Percentiles rank a stretch among this genome's conserved stretches.
These are phyloP conservation scores for Leccinum incarnatum DNA, from an alignment of 768 basidiomycete genomes.

Conservation along the genomic window DNA sequence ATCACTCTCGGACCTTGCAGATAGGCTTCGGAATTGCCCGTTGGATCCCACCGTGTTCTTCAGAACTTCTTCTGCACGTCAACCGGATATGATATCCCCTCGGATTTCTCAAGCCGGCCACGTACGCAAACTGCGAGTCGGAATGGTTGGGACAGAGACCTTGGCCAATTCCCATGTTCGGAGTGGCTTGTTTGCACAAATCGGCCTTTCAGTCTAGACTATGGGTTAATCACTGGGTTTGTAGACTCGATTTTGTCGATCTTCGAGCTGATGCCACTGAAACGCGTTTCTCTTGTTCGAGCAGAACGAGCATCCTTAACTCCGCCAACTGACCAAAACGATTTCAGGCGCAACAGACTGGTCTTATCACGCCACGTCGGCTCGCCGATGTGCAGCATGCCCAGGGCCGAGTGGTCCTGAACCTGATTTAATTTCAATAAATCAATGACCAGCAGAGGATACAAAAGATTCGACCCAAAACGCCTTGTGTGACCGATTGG, in stretches of 20 bases:
- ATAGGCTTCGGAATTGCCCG: not conserved
- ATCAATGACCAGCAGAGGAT: not conserved
- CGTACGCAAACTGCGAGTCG: not conserved
- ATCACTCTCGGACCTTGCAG: not conserved
- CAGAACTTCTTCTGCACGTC: not conserved
- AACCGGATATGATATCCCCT: slow-evolving; percentile 14
- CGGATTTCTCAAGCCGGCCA: slow-evolving; percentile 20
- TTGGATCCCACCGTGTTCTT: not conserved
- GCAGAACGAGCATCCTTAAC: not conserved
- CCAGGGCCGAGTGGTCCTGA: not conserved
- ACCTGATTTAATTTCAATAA: not conserved
- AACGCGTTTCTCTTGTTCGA: slow-evolving; percentile 1
- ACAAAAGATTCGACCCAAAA: not conserved
- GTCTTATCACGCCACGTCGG: not conserved
- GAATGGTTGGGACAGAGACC: not conserved
- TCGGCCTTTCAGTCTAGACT: not conserved
- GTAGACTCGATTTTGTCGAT: not conserved
- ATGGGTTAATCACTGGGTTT: not conserved
- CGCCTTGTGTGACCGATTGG: not conserved
- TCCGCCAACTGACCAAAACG: not conserved
- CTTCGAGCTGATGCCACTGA: slow-evolving; percentile 1
- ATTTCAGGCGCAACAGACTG: not conserved
- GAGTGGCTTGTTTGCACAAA: not conserved
- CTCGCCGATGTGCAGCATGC: not conserved
- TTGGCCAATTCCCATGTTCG: slow-evolving; percentile 5